Evolutionary conservation across 106 monocot species (phyloP), one percentile per base, ranked within the genome.

Genomic region (Apostasia shenzhenica): DNA sequence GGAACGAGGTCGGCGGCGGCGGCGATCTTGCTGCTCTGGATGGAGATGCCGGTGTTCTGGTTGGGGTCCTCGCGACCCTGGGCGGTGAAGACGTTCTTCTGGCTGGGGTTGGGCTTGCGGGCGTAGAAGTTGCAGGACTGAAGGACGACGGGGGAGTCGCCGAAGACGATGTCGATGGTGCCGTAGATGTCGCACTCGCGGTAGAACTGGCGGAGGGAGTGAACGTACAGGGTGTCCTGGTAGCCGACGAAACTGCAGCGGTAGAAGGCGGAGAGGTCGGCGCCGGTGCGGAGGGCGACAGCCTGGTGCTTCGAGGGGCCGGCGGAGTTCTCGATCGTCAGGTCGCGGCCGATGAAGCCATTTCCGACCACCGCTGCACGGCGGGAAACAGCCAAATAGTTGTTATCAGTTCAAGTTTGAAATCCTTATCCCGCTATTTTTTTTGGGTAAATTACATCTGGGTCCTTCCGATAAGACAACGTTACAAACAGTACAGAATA

Each of bases 211-310:
- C 84, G 78, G 39, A 81, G 81, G 43, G 88, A 80, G 74, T 88
- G 85, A 39, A 69, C 26, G 26, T 26, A 26, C 26, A 77, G 89
- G 6, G 88, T 88, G 85, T 89, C 89, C 62, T 90, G 89, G 76
- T 90, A 91, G n/a, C 86, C 90, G 0, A 86, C 83, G 77, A 91
- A 84, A 69, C 86, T 86, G 80, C 90, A 91, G 1, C 76, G 64
- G 76, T 91, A 86, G 83, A 86, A 91, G 45, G 69, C 86, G 6
- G 86, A 91, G 50, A 86, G 79, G 79, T 91, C 86, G 6, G 86
- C 53, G 55, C 77, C 74, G 53, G 48, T 63, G 11, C 86, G 57
- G 37, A 91, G 71, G 5, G 90, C 90, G 55, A 91, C 86, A 12
- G 90, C 90, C 46, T 91, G 90, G 71, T 86, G 79, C 77, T 91